Evolutionary conservation across 192 early-diverging fungal genomes (phyloP), one percentile per base, ranked within the genome.

Genomic region (Pilaira anomala): DNA sequence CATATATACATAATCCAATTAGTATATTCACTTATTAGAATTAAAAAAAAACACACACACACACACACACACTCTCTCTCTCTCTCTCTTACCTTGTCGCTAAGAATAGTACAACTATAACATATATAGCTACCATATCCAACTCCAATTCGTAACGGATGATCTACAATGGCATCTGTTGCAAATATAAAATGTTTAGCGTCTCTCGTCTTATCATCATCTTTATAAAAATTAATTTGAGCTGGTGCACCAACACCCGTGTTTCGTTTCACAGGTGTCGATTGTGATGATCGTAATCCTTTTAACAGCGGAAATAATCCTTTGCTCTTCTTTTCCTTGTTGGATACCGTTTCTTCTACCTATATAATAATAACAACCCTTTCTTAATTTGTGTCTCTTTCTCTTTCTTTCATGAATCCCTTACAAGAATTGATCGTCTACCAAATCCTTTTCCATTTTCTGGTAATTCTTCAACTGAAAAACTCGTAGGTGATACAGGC

Each of bases 101-200:
- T 67, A 3, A 68, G 61, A 11, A 79, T 58, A 9, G 78, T 74
- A 50, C 78, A 79, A 19, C 57, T 76, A 36, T 79, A 79, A 25
- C 65, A 69, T 7, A 76, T 66, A 63, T 79, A 79, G 28, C 71
- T 74, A 29, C 75, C 72, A 60, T 77, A 77, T 29, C 63, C 75
- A 1, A 67, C 39, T 12, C 78, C 78, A 22, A 79, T 68, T 22
- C 71, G 54, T 1, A 74, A 42, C 13, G 78, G 78, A 56, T 76
- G 68, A 41, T 68, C 66, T 3, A 79, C 75, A 19, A 49, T 65
- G 21, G 77, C 78, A 41, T 73, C 69, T 0, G 68, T 51, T 16
- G 68, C 75, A 71, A 71, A 79, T 4, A 63, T 39, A 7, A 41
- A 56, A 28, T 51, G 44, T 8, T 19, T 40, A 7, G 19, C 8